Base-by-base conservation (phyloP, 2,329 filamentous ascomycete genomes). In the Verticillium isaacii region DNA sequence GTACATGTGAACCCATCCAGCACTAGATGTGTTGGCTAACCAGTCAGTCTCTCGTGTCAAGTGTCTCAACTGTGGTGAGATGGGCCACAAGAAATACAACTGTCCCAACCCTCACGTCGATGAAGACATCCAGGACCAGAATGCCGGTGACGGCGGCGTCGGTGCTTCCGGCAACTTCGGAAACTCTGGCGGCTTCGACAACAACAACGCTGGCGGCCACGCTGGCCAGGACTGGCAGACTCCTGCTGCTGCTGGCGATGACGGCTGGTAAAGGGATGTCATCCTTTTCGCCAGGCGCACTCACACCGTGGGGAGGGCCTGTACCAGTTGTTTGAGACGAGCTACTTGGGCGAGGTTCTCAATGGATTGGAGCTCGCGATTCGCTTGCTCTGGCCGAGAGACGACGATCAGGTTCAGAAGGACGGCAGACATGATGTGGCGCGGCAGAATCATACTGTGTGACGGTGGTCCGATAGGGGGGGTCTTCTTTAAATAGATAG, bases 1-100 rank as follows among this genome's bases (percentile, higher is more conserved):
- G 78, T 74, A 29, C 5, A 5, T 6, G 29, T 17, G 19, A 34
- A 45, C 17, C 34, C 6, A 7, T 6, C 29, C 1, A 29, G 29
- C 29, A 29, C 29, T 29, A 2, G n/a, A 23, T 11, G 45, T 2
- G 54, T n/a, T 59, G 52, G 37, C 54, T 56, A 32, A 32, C 12
- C 29, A 12, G 23, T 66, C 62, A 79, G 81, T 78, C 55, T 75
- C 78, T n/a, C 80, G 83, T 8, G 77, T 87, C 62, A 82, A 85
- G 71, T 89, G 86, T 74, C 74, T 70, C 60, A 86, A 86, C 71
- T 89, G 86, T 66, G 73, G 78, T 58, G 68, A 82, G 71, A 77
- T 74, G 71, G 80, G 79, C 4, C 79, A 82, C 64, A 77, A 70
- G 65, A 75, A 76, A 66, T 72, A 73, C 58, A 67, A 69, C 61